phyloP scores from a whole-genome alignment of 306 rosid species.

The Inga leiocalycina region DNA sequence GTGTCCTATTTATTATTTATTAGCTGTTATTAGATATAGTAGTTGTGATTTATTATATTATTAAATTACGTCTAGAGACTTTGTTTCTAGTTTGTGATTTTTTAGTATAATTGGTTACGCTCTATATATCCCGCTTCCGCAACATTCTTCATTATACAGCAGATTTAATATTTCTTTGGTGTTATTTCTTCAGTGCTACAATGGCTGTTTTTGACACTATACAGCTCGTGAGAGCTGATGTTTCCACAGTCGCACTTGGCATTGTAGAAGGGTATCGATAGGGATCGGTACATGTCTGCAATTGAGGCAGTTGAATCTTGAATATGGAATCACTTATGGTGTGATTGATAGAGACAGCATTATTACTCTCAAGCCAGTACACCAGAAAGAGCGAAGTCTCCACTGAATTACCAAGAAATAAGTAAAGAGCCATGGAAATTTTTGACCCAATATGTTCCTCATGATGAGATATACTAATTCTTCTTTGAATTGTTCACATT shows the following conservation, averaged over 20 bases:
- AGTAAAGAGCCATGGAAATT: conserved; percentile 66
- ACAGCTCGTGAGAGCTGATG: conserved; percentile 94
- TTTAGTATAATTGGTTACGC: too few species aligned
- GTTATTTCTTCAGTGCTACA: conserved; percentile 62
- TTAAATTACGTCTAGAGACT: too few species aligned
- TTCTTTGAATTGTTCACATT: too few species aligned
- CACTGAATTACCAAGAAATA: conserved; percentile 54
- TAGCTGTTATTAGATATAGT: too few species aligned
- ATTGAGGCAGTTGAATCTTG: conserved; percentile 83
- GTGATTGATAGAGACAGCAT: conserved; percentile 81
- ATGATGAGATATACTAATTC: conserved; percentile 68
- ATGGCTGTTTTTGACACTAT: conserved; percentile 84
- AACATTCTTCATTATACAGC: conserved; percentile 29
- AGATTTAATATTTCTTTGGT: conserved; percentile 46
- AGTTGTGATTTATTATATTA: too few species aligned
- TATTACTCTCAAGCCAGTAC: conserved; percentile 81
- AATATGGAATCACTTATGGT: conserved; percentile 77
- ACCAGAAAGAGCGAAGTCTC: conserved; percentile 75
- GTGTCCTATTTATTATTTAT: too few species aligned
- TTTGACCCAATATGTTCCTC: conserved; percentile 77
- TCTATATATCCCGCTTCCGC: too few species aligned
- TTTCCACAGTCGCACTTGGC: conserved; percentile 89
- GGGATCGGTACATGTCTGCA: conserved; percentile 89
- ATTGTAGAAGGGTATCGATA: conserved; percentile 80
- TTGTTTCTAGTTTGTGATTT: too few species aligned